These are phyloP conservation scores for Blastobotrys elegans DNA, from an alignment of 1,139 yeast species.

Conservation along the genomic window DNA sequence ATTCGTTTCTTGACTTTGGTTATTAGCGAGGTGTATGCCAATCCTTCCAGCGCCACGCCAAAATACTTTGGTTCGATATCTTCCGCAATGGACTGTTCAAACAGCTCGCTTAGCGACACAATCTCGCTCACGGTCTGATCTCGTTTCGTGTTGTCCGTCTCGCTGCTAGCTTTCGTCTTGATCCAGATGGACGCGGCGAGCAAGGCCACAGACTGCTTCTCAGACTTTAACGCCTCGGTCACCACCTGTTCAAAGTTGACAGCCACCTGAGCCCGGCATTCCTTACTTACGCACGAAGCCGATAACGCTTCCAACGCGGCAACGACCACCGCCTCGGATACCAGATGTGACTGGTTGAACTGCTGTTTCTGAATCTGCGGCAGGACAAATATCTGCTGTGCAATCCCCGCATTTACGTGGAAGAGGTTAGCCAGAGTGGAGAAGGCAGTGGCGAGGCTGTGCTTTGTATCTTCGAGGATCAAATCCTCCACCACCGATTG, in stretches of 20 bases:
- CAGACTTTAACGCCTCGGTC: conserved; percentile 24
- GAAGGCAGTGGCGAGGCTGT: conserved; percentile 43
- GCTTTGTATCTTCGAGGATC: conserved; percentile 17
- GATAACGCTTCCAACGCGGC: conserved; percentile 34
- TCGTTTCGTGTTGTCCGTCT: conserved; percentile 13
- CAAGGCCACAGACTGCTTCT: conserved; percentile 25
- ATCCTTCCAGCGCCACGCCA: conserved; percentile 35
- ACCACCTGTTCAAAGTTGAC: conserved; percentile 28
- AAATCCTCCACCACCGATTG: conserved; percentile 20
- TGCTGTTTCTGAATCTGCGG: conserved; percentile 22
- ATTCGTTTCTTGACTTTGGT: conserved; percentile 30
- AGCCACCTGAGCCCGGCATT: conserved; percentile 30
- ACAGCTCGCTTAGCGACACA: conserved; percentile 28
- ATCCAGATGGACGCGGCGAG: conserved; percentile 35
- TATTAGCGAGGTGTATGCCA: conserved; percentile 35
- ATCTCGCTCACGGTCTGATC: conserved; percentile 23
- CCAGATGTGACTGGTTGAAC: conserved; percentile 18
- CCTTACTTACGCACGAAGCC: conserved; percentile 33
- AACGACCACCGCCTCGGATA: conserved; percentile 24
- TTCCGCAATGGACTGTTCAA: conserved; percentile 27
- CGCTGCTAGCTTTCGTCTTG: conserved; percentile 31
- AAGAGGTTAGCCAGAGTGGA: conserved; percentile 58
- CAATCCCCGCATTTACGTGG: conserved; percentile 47
- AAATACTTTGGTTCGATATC: conserved; percentile 14
- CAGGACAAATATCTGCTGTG: conserved; percentile 22